Base-by-base conservation (phyloP, 2,329 filamentous ascomycete species). In the Nigrograna mackinnonii region DNA sequence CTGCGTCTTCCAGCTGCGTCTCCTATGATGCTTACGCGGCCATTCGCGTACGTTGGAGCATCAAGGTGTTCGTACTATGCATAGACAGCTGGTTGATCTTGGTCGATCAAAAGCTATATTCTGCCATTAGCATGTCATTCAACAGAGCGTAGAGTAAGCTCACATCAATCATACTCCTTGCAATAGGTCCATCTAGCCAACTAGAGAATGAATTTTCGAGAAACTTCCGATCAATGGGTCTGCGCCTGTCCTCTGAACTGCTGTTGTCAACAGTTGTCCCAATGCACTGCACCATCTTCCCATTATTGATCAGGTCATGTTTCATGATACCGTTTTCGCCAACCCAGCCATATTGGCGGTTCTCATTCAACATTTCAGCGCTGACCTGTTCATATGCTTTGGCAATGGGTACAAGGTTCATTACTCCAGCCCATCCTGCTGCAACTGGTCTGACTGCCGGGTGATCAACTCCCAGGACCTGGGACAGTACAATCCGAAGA, bases 1-100 rank as follows among this genome's bases (percentile, higher is more conserved):
- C 59, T 1, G 69, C 74, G 44, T 80, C 78, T 57, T 80, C 78
- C 44, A 80, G 68, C 79, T 1, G 78, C 77, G 47, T 81, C 78
- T 4, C 78, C 78, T 0, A 77, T 64, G 4, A 80, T 47, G 28
- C 72, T 72, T 0, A 77, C 43, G 2, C 26, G 46, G 14, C 40
- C 46, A 30, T 42, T 49, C 5, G 32, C 32, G 18, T 46, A 52
- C n/a, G 43, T 49, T 21, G 46, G 43, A 24, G 49, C 42, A 16
- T 45, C 20, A 9, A 28, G 7, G 31, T 49, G 41, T 14, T 49
- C 36, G 22, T 20, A 41, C 22, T 52, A 24, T 16, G 35, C 26
- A 32, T 37, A 49, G 11, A 34, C 46, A 12, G 13, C 19, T 13
- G 28, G 40, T 6, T 21, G 5, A 9, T 17, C 12, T 19, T 36